Base-by-base conservation (phyloP, 371 early-diverging fungal species). In the Haplosporangium sp. region DNA sequence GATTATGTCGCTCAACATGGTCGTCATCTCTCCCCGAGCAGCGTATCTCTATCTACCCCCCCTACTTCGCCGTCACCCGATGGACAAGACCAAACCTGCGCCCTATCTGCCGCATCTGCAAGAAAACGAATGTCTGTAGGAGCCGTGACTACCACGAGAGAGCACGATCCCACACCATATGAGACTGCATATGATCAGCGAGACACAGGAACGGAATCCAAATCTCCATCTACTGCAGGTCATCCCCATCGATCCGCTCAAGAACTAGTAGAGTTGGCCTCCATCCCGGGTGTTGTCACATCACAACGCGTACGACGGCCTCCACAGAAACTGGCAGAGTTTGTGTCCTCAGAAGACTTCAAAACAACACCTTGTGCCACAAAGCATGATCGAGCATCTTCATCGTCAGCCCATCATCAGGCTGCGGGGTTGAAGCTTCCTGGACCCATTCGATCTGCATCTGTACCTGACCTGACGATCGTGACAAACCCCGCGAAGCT, bases 311-410 rank as follows among this genome's bases (percentile, higher is more conserved):
- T 77, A 36, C 70, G 79, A 52, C 64, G 79, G 50, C 79, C 79
- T 47, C 79, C 79, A 52, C 77, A 70, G 38, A 76, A 76, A 14
- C 53, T 76, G 40, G 62, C 77, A 2, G 79, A 77, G 45, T 77
- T 77, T 62, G 79, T 77, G 9, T 77, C 79, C 1, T 77, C 79
- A 2, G 72, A 77, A 38, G 79, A 77, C 41, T 77, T 77, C 18
- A 71, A 71, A 41, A 72, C 79, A 10, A 56, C 67, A 0, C 79
- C 72, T 11, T 71, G 55, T 51, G 65, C 58, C 8, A 58, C 47
- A 21, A 52, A 59, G 52, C 59, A 52, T 46, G 59, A 51, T n/a
- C 59, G 65, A 37, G 52, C 57, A 21, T 37, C 48, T 9, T 43
- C 43, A 16, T n/a, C 65, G 16, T 65, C 59, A 7, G 42, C 56